Evolutionary conservation across 805 yeast genomes (phyloP), one percentile per base, ranked within the genome.

Genomic region (Pichia rugopelliculosa): DNA sequence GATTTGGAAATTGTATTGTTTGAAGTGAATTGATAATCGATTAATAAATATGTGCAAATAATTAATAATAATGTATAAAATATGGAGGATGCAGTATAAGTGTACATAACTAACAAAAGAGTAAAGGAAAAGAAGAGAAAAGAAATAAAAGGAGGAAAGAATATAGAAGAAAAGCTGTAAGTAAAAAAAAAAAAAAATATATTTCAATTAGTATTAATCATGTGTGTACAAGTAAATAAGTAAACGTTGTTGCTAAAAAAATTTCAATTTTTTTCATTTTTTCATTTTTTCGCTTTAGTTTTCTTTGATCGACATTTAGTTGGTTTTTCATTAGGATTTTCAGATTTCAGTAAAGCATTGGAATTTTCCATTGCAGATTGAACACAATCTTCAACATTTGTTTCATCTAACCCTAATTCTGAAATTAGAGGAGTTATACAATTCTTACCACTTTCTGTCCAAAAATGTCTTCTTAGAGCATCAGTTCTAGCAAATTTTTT

Each of bases 401-500:
- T 36, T 24, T 38, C 25, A 13, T 49, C 54, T 2, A 25, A 3
- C 12, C 48, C 50, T 17, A 38, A 33, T 5, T 45, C 48, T 2
- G 41, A n/a, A 67, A 82, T 74, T 52, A 83, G 67, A 0, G 87
- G 85, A 45, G 76, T 67, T 26, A 85, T 80, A 66, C 95, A 85
- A 44, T 72, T 71, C 67, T 81, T 79, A 5, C 93, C 93, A 27
- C 84, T 78, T 55, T 83, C 91, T 0, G 95, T 84, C 57, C 84
- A 76, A 62, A 85, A 84, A 65, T 85, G 95, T 56, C 93, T 71
- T 6, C 87, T 78, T 44, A 85, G 64, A 0, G 91, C 93, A 68
- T 85, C 95, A 34, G 87, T 79, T 54, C 95, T 66, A 4, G 90
- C 91, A 68, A 85, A 85, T 56, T 76, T 73, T 67, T 82, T 83